Base-by-base conservation (phyloP, 2,329 filamentous ascomycete species). In the Colletotrichum tamarilloi region DNA sequence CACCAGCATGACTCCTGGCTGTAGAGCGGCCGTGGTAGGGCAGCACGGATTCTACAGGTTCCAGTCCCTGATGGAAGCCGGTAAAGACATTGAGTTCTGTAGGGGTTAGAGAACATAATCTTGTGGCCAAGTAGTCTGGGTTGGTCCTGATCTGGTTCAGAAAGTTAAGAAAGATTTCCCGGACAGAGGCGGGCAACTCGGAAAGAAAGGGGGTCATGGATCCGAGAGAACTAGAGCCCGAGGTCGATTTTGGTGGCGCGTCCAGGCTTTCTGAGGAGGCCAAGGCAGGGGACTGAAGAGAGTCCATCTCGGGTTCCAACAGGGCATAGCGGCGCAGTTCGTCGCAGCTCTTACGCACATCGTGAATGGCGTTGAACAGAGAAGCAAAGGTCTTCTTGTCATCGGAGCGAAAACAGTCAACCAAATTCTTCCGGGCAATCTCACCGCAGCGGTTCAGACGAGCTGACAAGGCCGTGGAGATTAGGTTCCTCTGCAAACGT, bases 101-200 rank as follows among this genome's bases (percentile, higher is more conserved):
- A 72, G 92, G 90, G 68, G 92, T 92, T 76, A 99, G 87, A 78
- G 90, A 91, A 80, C 91, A 92, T 76, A 99, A 89, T 76, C 95
- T 91, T 75, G 93, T 92, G 78, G 96, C 94, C 81, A 99, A 83
- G 83, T 97, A 98, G 78, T 95, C 92, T 49, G 95, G 92, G 81
- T 98, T 95, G 75, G 93, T 95, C 77, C 96, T 92, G 75, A 98
- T 89, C 82, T 94, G 91, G 62, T 91, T 92, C 77, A 98, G 85
- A 79, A 98, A 96, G 75, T 91, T 90, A 72, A 98, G 81, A 72
- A 98, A 90, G 56, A 92, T 91, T 74, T 94, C 91, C 79, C 94
- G 88, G 68, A 94, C 91, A 75, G 93, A 91, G 69, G 90, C 87
- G 64, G 95, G 94, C 62, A 98, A 89, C 78, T 95, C 92, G 80